A percentile compares a stretch with the other conserved stretches of the same genome.
Conservation (phyloP, 1,284 basidiomycete genomes). For the Naganishia liquefaciens region DNA sequence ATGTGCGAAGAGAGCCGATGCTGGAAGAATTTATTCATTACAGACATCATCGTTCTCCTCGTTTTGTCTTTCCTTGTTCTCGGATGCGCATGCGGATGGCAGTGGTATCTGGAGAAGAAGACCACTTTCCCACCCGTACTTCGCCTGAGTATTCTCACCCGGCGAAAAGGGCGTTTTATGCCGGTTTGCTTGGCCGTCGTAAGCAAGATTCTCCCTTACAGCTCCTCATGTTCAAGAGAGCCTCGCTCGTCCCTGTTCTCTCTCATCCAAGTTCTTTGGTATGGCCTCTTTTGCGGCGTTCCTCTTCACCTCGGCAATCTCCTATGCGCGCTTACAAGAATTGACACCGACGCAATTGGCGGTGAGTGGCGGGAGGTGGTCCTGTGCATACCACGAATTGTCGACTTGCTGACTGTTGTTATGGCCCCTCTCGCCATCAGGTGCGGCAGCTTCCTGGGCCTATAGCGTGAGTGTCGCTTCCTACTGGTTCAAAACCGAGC, state of each 20-base stretch:
- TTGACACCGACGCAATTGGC: slow-evolving; percentile 3
- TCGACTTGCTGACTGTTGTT: not conserved
- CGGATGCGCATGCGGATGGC: not conserved
- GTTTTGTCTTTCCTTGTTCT: slow-evolving; percentile 1
- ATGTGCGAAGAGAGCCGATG: not conserved
- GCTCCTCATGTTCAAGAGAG: not conserved
- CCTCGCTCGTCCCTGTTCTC: not conserved
- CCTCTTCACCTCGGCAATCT: slow-evolving; percentile 2
- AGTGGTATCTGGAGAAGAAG: slow-evolving; percentile 3
- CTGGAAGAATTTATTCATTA: not conserved
- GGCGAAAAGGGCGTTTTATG: not conserved
- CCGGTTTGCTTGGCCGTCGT: slow-evolving; percentile 4
- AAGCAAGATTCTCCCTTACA: not conserved
- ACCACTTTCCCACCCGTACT: slow-evolving; percentile 10
- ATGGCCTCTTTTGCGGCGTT: not conserved
- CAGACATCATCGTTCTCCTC: not conserved
- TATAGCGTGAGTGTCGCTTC: slow-evolving; percentile 7
- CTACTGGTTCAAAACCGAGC: not conserved
- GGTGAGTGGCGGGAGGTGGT: not conserved
- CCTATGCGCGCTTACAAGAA: not conserved
- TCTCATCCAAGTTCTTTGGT: not conserved
- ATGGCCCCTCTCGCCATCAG: not conserved
- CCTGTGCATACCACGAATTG: not conserved
- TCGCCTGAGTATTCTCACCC: slow-evolving; percentile 2
- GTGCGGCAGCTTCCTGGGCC: slow-evolving; percentile 3